Evolutionary conservation across 768 basidiomycete species (phyloP).

Genomic region (Russula sp.): DNA sequence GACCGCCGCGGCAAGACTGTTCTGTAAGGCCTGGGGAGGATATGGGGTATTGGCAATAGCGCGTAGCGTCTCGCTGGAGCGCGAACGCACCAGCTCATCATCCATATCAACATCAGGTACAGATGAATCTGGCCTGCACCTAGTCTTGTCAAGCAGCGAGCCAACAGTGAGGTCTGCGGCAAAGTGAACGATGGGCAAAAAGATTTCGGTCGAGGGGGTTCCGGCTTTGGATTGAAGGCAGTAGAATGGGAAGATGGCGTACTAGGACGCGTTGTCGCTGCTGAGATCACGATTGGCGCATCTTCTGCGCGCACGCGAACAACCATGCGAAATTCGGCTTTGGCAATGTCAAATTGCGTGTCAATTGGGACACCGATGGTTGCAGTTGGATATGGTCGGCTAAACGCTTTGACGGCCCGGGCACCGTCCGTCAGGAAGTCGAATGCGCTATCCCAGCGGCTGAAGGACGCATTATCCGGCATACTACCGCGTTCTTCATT

Average conservation of each 20-base stretch:
- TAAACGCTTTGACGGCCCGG: constrained; percentile 80
- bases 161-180: constrained; percentile 45
- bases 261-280: constrained; percentile 19
- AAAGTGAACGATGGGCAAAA: constrained; percentile 86
- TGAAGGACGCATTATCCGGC: constrained; percentile 32
- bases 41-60: constrained; percentile 23
- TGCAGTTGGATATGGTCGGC: constrained; percentile 75
- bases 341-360: constrained; percentile 72
- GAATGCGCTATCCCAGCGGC: constrained; percentile 52
- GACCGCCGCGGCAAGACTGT: constrained; percentile 58
- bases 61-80: constrained; percentile 28
- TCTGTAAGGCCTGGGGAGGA: constrained; percentile 22
- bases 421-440: constrained; percentile 83
- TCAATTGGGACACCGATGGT: constrained; percentile 65
- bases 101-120: constrained; percentile 18
- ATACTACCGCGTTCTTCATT: constrained; percentile 23
- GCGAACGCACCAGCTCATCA: constrained; percentile 10
- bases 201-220: constrained; percentile 77
- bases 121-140: constrained; percentile 16
- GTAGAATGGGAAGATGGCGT: constrained; percentile 30
- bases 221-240: constrained; percentile 34
- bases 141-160: constrained; percentile 17
- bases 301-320: constrained; percentile 65
- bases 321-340: constrained; percentile 65
- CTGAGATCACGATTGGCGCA: constrained; percentile 33